Base-by-base conservation (phyloP, 768 basidiomycete genomes). In the Amanita rimosa region DNA sequence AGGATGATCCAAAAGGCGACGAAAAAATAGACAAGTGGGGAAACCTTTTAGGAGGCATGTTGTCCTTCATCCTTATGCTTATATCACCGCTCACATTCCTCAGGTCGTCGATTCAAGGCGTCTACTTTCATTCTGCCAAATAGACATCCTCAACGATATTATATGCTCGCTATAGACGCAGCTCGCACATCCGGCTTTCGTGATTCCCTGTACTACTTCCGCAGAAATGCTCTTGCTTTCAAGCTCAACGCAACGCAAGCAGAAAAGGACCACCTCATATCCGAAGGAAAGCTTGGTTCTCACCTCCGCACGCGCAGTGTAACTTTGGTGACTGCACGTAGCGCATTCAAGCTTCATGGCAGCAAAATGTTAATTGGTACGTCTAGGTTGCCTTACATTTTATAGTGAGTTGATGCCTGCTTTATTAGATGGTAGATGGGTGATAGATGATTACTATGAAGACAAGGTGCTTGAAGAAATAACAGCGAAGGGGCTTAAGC, bases 181-280 rank as follows among this genome's bases (percentile, higher is more conserved):
- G 96, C 96, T 0, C 81, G 95, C 22, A 89, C 90, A 7, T 94
- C 91, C 16, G 96, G 96, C 3, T 97, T 92, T 67, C 79, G 92
- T 42, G 96, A 98, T 64, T 97, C 96, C 7, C 70, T 98, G n/a
- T 96, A 97, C 65, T 97, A 97, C 65, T 94, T 97, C 67, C 85
- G 96, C 2, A 78, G 92, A 5, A 96, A 95, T 54, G 79, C 81
- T 0, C 79, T 91, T 24, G 85, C 95, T 13, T 73, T 93, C 70
- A 98, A 98, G 64, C 75, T 96, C 52, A 85, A 84, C 54, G 90
- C 91, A 27, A 87, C 84, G 0, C 85, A 91, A 50, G 74, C 78
- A 14, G 96, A 98, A 66, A 96, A 97, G 62, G 91, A 97, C 55
- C 79, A 83, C 52, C 81, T 98, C 57, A 96, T 99, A 57, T 76